Percentiles rank a stretch among this genome's conserved stretches.
phyloP scores from a whole-genome alignment of 2,329 filamentous ascomycete genomes.

The Sclerotinia trifoliorum region DNA sequence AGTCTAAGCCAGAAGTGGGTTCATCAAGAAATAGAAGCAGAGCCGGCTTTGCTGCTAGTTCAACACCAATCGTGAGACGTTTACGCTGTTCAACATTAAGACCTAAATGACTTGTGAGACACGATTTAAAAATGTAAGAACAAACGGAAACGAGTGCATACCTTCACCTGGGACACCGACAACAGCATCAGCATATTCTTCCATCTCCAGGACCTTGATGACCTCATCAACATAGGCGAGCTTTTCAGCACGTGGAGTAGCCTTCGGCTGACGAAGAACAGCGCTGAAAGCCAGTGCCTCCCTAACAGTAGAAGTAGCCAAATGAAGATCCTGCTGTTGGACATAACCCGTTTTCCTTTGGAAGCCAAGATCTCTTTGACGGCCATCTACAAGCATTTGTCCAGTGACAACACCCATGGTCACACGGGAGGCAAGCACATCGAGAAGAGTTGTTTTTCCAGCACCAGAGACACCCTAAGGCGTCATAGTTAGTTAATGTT shows the following conservation, averaged over 20 bases:
- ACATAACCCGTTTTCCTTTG: constrained; percentile 88
- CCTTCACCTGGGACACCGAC: constrained; percentile 87
- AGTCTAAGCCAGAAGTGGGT: constrained; percentile 90
- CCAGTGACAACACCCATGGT: constrained; percentile 88
- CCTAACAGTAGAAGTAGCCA: constrained; percentile 80
- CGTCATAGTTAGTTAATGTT: not conserved
- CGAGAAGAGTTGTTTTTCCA: constrained; percentile 89
- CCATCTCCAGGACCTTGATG: constrained; percentile 87
- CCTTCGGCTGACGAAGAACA: constrained; percentile 75
- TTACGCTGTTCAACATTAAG: constrained; percentile 70
- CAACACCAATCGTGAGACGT: constrained; percentile 89
- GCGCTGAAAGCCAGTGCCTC: constrained; percentile 87
- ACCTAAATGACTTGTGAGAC: constrained; percentile 40
- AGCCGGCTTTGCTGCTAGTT: constrained; percentile 86
- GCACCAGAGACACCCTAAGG: constrained; percentile 59
- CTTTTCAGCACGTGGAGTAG: constrained; percentile 73
- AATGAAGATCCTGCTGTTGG: constrained; percentile 72
- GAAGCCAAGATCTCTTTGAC: constrained; percentile 74
- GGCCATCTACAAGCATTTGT: constrained; percentile 69
- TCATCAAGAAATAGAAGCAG: constrained; percentile 91
- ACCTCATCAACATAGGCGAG: constrained; percentile 85
- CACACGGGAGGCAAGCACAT: constrained; percentile 80
- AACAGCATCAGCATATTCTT: constrained; percentile 83
- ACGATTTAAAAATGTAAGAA: not conserved
- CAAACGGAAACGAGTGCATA: not conserved